phyloP scores from a whole-genome alignment of 306 rosid species.

The Cotoneaster glaucophyllus region DNA sequence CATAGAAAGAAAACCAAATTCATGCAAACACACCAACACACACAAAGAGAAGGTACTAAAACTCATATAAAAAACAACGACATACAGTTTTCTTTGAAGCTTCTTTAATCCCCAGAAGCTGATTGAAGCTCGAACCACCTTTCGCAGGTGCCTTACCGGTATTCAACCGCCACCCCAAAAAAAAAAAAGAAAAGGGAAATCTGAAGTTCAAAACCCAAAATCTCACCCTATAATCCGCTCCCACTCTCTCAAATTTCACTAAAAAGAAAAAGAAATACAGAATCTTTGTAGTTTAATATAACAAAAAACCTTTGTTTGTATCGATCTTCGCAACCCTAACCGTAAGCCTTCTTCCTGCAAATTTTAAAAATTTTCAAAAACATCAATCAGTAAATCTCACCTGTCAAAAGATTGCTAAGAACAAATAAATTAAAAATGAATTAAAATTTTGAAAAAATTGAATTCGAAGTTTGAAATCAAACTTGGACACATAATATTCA shows the following conservation, averaged over 20 bases:
- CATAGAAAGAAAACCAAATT: not conserved
- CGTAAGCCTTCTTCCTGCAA: conserved; percentile 44
- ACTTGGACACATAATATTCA: no score
- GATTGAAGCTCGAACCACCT: conserved; percentile 47
- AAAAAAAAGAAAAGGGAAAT: not conserved
- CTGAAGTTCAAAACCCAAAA: not conserved
- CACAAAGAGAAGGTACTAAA: not conserved
- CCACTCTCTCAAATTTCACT: not conserved
- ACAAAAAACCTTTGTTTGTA: conserved; percentile 43
- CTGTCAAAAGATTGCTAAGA: not conserved
- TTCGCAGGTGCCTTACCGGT: conserved; percentile 48
- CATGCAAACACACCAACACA: not conserved
- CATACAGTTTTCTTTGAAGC: conserved; percentile 51
- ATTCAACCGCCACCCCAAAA: conserved; percentile 25
- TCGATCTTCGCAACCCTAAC: conserved; percentile 57
- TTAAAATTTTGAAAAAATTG: not conserved
- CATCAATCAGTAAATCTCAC: not conserved
- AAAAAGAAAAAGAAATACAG: not conserved
- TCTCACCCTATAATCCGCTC: not conserved
- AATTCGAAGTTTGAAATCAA: not conserved
- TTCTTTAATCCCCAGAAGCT: conserved; percentile 63
- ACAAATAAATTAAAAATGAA: not conserved
- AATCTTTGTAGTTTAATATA: not conserved
- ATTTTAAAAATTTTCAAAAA: not conserved
- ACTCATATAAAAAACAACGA: not conserved